Percentiles rank a stretch among this genome's conserved stretches.
phyloP scores from a whole-genome alignment of 352 stramenopile species.

The Halophytophthora polymorphica region DNA sequence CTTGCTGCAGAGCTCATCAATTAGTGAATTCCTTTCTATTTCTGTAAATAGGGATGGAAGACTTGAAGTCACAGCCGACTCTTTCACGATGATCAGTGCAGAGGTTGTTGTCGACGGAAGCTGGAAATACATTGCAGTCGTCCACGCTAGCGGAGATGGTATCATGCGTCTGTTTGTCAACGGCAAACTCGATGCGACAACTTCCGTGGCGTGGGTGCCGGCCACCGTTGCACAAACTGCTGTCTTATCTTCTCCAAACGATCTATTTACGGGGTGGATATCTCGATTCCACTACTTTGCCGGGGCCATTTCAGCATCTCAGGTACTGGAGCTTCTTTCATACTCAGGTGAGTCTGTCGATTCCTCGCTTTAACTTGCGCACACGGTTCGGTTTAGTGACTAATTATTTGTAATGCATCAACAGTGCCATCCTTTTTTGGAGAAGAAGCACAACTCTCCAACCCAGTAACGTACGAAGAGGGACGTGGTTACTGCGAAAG shows the following conservation, averaged over 20 bases:
- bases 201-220: not conserved
- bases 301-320: slow-evolving; percentile 24
- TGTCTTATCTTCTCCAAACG: slow-evolving; percentile 18
- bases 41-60: slow-evolving; percentile 11
- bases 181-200: slow-evolving; percentile 7
- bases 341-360: slow-evolving; percentile 33
- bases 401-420: not conserved
- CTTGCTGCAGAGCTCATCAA: not conserved
- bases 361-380: not conserved
- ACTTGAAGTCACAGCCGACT: slow-evolving; percentile 5
- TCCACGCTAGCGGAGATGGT: slow-evolving; percentile 14
- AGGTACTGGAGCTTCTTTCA: slow-evolving; percentile 34
- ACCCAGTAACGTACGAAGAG: not conserved
- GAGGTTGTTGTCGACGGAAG: slow-evolving; percentile 6
- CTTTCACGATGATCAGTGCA: not conserved
- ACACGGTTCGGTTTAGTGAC: not conserved
- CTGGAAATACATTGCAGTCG: slow-evolving; percentile 22
- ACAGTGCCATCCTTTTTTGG: slow-evolving; percentile 21
- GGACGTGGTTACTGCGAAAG: slow-evolving; percentile 22
- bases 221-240: slow-evolving; percentile 13
- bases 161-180: slow-evolving; percentile 15
- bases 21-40: slow-evolving; percentile 13
- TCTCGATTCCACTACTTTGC: slow-evolving; percentile 42
- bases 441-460: not conserved
- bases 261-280: slow-evolving; percentile 44